Evolutionary conservation across 257 asterid genomes (phyloP).

Genomic region (Solanum appendiculatum): DNA sequence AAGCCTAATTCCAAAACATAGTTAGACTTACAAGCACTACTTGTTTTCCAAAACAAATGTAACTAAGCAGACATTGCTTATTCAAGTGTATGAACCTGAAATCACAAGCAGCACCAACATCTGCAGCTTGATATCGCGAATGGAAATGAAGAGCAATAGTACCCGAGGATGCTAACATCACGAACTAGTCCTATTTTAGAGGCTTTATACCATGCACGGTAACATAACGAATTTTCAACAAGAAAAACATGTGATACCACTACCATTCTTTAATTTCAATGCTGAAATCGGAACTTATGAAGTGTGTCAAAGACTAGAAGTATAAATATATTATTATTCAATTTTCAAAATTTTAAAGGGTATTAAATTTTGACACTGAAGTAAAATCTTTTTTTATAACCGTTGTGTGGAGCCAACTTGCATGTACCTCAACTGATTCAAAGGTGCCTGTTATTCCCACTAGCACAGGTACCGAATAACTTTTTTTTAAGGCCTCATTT

Average conservation of each 20-base stretch:
- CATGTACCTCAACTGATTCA: neutral
- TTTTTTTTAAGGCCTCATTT: too few species aligned
- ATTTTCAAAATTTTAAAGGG: neutral
- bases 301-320: neutral
- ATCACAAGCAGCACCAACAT: neutral
- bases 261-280: neutral
- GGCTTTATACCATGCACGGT: constrained; percentile 11
- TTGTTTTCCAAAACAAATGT: neutral
- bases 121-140: neutral
- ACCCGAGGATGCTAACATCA: neutral
- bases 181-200: neutral
- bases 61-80: neutral
- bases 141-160: neutral
- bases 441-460: neutral
- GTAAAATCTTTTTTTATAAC: neutral
- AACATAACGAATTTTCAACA: neutral
- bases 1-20: neutral
- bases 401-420: neutral
- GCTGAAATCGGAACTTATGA: neutral
- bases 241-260: neutral
- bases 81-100: neutral
- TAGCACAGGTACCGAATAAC: neutral
- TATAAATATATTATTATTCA: neutral
- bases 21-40: neutral
- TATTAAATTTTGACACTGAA: neutral